These are phyloP conservation scores for Homolaphlyctis polyrhiza DNA, from an alignment of 371 early-diverging fungal genomes.

Conservation along the genomic window DNA sequence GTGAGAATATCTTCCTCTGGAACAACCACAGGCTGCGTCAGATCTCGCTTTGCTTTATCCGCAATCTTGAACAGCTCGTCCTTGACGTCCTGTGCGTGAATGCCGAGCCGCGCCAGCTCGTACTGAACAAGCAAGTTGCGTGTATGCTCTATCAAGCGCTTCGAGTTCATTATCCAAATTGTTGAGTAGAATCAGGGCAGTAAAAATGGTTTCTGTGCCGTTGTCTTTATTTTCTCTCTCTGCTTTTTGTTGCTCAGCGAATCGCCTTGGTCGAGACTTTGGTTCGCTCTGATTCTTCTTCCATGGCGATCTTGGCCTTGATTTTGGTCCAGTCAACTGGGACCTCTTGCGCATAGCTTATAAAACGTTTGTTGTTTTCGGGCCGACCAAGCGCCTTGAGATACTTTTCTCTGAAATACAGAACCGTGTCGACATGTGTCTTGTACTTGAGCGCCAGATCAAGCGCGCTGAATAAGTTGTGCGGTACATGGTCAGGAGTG, in stretches of 20 bases:
- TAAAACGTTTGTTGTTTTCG: conserved; percentile 37
- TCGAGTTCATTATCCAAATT: conserved; percentile 6
- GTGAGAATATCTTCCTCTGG: conserved; percentile 27
- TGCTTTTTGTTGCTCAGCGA: too few species aligned
- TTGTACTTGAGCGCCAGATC: conserved; percentile 48
- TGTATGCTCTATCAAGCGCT: conserved; percentile 4
- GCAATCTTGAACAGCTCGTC: conserved; percentile 8
- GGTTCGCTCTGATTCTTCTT: conserved; percentile 14
- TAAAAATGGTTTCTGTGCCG: too few species aligned
- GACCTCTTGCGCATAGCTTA: conserved; percentile 38
- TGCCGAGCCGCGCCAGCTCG: conserved; percentile 1
- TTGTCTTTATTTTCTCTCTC: too few species aligned
- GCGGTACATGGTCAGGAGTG: not conserved
- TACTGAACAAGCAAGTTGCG: conserved; percentile 4
- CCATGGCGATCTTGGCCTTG: conserved; percentile 37
- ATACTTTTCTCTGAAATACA: conserved; percentile 41
- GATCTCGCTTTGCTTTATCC: conserved; percentile 12
- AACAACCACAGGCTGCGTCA: conserved; percentile 20
- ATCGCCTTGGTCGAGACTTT: too few species aligned
- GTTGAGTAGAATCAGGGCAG: too few species aligned
- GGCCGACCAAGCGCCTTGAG: conserved; percentile 26
- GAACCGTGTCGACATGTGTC: conserved; percentile 47
- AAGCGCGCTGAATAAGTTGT: conserved; percentile 36
- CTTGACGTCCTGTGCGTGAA: conserved; percentile 6
- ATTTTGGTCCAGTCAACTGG: conserved; percentile 34